phyloP scores from a whole-genome alignment of 2,329 filamentous ascomycete species.

The Ceratocystis colombiana region DNA sequence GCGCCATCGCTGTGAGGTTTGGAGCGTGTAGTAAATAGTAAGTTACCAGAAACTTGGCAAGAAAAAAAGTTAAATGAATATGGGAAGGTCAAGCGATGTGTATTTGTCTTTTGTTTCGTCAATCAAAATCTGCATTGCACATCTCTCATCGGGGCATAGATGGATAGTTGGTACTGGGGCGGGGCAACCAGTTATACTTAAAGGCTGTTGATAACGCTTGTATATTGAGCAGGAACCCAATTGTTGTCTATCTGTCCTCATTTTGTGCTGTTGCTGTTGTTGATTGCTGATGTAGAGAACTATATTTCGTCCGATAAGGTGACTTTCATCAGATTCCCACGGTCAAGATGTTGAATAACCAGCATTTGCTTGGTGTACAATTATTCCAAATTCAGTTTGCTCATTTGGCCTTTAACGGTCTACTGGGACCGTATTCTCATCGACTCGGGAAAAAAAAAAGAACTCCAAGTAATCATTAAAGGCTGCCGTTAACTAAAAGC shows the following conservation, averaged over 20 bases:
- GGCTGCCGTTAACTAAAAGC: neutral
- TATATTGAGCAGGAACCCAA: neutral
- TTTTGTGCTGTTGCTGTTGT: neutral
- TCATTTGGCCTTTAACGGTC: neutral
- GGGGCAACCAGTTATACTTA: slow-evolving; percentile 2
- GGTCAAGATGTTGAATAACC: too few species aligned
- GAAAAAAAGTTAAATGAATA: neutral
- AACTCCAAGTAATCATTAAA: slow-evolving; percentile 2
- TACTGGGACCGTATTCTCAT: neutral
- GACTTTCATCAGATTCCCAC: neutral
- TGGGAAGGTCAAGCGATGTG: neutral
- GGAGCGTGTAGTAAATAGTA: neutral
- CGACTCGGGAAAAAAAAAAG: neutral
- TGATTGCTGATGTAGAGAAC: neutral
- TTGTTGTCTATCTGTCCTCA: neutral
- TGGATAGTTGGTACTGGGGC: neutral
- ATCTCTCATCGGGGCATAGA: neutral
- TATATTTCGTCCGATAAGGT: neutral
- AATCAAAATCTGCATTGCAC: neutral
- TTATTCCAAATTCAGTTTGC: neutral
- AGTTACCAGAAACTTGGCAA: neutral
- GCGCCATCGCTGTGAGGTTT: neutral
- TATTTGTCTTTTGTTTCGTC: neutral
- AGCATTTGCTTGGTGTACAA: neutral
- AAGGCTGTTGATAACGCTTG: neutral